These are phyloP conservation scores for Lyophyllum atratum DNA, from an alignment of 768 basidiomycete genomes.

Conservation along the genomic window DNA sequence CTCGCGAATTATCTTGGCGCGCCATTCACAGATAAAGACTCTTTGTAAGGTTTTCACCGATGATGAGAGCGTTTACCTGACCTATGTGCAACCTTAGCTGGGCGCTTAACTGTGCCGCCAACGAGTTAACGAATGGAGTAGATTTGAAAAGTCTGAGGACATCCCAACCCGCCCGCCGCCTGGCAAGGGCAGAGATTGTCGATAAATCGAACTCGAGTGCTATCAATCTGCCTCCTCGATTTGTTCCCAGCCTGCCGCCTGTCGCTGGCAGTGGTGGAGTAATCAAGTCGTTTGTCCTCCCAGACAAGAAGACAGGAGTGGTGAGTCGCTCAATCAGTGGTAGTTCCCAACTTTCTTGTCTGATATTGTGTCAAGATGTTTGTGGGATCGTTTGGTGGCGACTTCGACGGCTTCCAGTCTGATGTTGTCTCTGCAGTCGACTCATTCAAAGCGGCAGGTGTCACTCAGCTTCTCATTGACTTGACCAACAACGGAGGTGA, in stretches of 20 bases:
- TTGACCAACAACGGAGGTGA: constrained; percentile 64
- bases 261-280: constrained; percentile 50
- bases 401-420: constrained; percentile 52
- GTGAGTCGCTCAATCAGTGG: constrained; percentile 32
- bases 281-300: constrained; percentile 57
- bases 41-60: constrained; percentile 43
- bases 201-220: constrained; percentile 42
- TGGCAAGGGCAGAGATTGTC: constrained; percentile 40
- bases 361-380: constrained; percentile 45
- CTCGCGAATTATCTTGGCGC: constrained; percentile 47
- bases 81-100: constrained; percentile 1
- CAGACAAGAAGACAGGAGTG: constrained; percentile 59
- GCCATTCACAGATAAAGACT: constrained; percentile 50
- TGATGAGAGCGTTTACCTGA: neutral
- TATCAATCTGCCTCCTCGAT: constrained; percentile 47
- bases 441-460: constrained; percentile 48
- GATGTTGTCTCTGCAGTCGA: constrained; percentile 48
- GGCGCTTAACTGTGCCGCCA: constrained; percentile 53
- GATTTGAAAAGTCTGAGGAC: constrained; percentile 32
- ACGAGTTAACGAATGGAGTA: constrained; percentile 48
- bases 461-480: constrained; percentile 56
- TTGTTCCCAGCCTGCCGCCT: constrained; percentile 46
- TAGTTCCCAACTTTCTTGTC: neutral
- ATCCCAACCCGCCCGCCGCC: constrained; percentile 8
- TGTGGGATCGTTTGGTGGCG: constrained; percentile 56